Conservation (phyloP, 176 grass and related monocot genomes). For the Bothriochloa decipiens region DNA sequence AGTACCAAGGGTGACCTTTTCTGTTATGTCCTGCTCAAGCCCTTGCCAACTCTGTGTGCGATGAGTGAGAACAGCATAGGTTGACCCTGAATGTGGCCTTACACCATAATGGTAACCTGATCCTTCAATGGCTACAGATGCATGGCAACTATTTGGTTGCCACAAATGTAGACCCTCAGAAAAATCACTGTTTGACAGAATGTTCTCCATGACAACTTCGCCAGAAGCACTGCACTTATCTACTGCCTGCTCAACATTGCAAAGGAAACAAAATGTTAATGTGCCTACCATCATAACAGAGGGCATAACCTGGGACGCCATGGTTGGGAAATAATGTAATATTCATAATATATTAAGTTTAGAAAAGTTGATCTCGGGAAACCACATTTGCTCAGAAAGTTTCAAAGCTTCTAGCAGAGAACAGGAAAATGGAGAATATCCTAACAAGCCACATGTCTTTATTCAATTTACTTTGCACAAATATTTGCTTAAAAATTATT, state of each 20-base stretch:
- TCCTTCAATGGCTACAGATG: slow-evolving; percentile 66
- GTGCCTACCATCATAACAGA: background rate
- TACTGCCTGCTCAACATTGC: slow-evolving; percentile 48
- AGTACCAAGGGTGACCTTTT: slow-evolving; percentile 56
- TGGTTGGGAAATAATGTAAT: slow-evolving; percentile 10
- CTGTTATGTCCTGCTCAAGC: slow-evolving; percentile 82
- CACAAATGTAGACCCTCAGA: slow-evolving; percentile 72
- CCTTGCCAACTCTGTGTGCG: slow-evolving; percentile 88
- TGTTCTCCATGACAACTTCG: slow-evolving; percentile 66
- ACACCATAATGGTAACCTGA: slow-evolving; percentile 68
- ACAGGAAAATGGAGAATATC: background rate
- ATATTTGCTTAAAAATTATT: background rate
- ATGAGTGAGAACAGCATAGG: slow-evolving; percentile 78
- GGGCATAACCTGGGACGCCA: background rate
- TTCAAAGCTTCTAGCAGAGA: slow-evolving; percentile 1
- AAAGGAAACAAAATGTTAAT: slow-evolving; percentile 8
- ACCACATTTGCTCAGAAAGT: slow-evolving; percentile 21
- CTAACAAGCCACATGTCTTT: background rate
- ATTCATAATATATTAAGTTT: background rate
- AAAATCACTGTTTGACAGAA: slow-evolving; percentile 83
- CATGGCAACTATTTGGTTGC: slow-evolving; percentile 77
- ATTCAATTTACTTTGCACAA: slow-evolving; percentile 3
- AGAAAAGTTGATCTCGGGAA: background rate
- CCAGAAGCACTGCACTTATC: slow-evolving; percentile 31
- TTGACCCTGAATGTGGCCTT: slow-evolving; percentile 72